Conservation (phyloP, 2,329 filamentous ascomycete species). For the Cladophialophora exuberans region DNA sequence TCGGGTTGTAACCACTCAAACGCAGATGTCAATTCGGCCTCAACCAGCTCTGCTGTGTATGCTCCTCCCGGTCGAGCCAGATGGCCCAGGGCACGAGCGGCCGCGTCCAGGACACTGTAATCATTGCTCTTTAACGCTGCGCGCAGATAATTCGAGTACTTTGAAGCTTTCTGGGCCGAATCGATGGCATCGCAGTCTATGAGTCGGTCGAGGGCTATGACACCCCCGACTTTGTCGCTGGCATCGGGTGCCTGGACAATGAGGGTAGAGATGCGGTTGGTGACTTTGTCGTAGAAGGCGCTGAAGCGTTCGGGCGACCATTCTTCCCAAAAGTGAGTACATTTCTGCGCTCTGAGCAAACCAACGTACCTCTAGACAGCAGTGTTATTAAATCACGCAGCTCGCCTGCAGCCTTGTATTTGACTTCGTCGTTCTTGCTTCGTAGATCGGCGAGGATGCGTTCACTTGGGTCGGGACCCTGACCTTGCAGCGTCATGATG, state of each 20-base stretch:
- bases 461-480: slow-evolving; percentile 54
- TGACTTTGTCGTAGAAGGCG: slow-evolving; percentile 69
- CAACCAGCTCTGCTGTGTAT: slow-evolving; percentile 91
- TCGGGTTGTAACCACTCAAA: slow-evolving; percentile 97
- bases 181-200: slow-evolving; percentile 98
- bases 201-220: slow-evolving; percentile 87
- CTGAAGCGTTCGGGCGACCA: slow-evolving; percentile 78
- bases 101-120: slow-evolving; percentile 84
- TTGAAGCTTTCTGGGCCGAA: slow-evolving; percentile 86
- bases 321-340: slow-evolving; percentile 55
- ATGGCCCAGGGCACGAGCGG: slow-evolving; percentile 84
- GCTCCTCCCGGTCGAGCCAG: slow-evolving; percentile 91
- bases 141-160: slow-evolving; percentile 89
- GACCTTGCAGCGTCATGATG: slow-evolving; percentile 51
- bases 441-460: slow-evolving; percentile 61
- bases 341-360: not conserved
- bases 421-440: slow-evolving; percentile 57
- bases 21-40: slow-evolving; percentile 94
- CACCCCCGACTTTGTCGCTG: slow-evolving; percentile 85
- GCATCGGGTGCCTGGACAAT: slow-evolving; percentile 86
- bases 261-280: slow-evolving; percentile 68
- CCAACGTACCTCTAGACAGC: slow-evolving; percentile 48
- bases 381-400: slow-evolving; percentile 51
- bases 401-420: slow-evolving; percentile 53
- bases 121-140: slow-evolving; percentile 89